Percentiles rank a stretch among this genome's conserved stretches.
Conservation (phyloP, 2,329 filamentous ascomycete genomes). For the Botrytis squamosa region DNA sequence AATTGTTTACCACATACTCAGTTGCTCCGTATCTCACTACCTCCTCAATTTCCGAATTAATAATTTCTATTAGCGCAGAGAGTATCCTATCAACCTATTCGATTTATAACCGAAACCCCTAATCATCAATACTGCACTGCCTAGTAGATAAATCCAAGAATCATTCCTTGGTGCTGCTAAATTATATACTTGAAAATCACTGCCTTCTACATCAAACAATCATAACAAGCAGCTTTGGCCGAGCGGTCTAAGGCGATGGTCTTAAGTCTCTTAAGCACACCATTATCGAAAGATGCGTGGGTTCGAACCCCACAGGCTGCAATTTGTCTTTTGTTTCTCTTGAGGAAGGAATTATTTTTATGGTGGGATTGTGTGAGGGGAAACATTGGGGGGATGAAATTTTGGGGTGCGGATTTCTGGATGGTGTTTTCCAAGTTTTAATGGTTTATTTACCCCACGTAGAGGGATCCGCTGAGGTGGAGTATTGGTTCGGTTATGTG, state of each 20-base stretch:
- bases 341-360: fast-evolving
- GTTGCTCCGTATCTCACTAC: neutral
- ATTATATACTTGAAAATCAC: no score
- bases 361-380: neutral
- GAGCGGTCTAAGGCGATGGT: constrained; percentile 19
- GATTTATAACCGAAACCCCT: neutral
- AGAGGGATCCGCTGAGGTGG: neutral
- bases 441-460: neutral
- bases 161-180: fast-evolving
- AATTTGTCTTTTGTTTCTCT: neutral
- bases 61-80: neutral
- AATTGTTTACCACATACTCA: no score
- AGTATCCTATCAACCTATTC: neutral
- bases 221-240: neutral
- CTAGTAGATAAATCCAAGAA: neutral
- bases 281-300: constrained; percentile 20
- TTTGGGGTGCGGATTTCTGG: neutral
- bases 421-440: neutral
- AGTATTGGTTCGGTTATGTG: neutral
- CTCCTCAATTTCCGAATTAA: neutral
- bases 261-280: constrained; percentile 6
- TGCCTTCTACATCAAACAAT: no score
- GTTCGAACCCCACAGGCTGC: constrained; percentile 17
- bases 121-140: neutral
- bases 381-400: no score